These are phyloP conservation scores for Nakaseomyces nivariensis DNA, from an alignment of 1,139 yeast genomes.

Conservation along the genomic window DNA sequence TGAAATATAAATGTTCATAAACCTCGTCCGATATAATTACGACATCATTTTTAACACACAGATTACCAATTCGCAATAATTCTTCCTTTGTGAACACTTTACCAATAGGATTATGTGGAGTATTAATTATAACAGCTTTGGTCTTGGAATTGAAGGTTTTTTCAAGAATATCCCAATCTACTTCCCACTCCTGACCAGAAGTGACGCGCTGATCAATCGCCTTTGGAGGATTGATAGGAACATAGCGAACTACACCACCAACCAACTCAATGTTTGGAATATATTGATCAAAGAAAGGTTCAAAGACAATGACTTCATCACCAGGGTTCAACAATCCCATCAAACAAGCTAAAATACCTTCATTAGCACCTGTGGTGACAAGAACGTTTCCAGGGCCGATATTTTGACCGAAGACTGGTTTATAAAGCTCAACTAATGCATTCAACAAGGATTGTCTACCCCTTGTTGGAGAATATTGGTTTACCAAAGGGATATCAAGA, in stretches of 20 bases:
- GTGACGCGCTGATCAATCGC: constrained; percentile 57
- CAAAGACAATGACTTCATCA: constrained; percentile 95
- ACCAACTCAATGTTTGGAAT: constrained; percentile 87
- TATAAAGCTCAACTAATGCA: constrained; percentile 61
- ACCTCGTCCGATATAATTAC: constrained; percentile 87
- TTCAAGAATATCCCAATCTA: constrained; percentile 70
- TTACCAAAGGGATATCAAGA: constrained; percentile 57
- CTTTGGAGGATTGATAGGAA: constrained; percentile 74
- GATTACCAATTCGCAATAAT: constrained; percentile 58
- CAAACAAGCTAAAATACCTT: constrained; percentile 78
- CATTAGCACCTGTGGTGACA: constrained; percentile 94
- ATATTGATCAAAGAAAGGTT: constrained; percentile 95
- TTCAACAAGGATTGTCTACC: constrained; percentile 72
- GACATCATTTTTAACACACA: constrained; percentile 76
- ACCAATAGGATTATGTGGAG: constrained; percentile 96
- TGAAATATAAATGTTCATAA: constrained; percentile 77
- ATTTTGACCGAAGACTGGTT: constrained; percentile 56
- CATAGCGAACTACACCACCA: constrained; percentile 84
- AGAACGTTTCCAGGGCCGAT: constrained; percentile 36
- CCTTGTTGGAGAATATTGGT: constrained; percentile 86
- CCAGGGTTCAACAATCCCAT: constrained; percentile 79
- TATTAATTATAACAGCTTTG: constrained; percentile 75
- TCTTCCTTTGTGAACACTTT: constrained; percentile 74
- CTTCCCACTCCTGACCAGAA: constrained; percentile 76
- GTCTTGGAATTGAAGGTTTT: constrained; percentile 63